Percentiles rank a stretch among this genome's conserved stretches.
Conservation (phyloP, 352 stramenopile genomes). For the Pythium aristosporum region DNA sequence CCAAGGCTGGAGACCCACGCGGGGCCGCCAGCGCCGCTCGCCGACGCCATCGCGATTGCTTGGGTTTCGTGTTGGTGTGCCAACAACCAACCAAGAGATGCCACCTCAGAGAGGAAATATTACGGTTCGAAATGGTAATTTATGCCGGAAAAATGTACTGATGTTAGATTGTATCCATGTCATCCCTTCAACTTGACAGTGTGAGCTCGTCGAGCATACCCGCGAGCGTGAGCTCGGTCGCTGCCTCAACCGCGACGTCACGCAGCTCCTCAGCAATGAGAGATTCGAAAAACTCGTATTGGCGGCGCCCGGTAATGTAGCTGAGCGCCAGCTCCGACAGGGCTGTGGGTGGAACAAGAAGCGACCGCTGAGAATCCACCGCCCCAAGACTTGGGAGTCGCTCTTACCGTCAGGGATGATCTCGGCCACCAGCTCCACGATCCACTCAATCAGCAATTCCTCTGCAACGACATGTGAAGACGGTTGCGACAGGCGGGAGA, state of each 20-base stretch:
- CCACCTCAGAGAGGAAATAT: neutral
- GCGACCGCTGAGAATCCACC: neutral
- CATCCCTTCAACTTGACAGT: neutral
- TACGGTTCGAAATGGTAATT: neutral
- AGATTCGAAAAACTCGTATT: neutral
- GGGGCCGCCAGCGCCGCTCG: constrained; percentile 4
- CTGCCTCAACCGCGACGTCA: constrained; percentile 7
- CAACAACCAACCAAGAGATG: constrained; percentile 14
- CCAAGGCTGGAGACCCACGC: constrained; percentile 22
- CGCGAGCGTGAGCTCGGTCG: constrained; percentile 5
- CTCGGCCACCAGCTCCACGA: constrained; percentile 32
- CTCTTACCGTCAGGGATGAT: constrained; percentile 38
- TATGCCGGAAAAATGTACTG: neutral
- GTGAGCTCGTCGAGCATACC: neutral
- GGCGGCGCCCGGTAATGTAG: constrained; percentile 5
- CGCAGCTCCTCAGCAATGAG: constrained; percentile 11
- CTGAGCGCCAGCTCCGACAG: constrained; percentile 30
- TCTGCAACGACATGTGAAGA: constrained; percentile 23
- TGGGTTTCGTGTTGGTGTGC: neutral
- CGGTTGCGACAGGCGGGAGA: constrained; percentile 31
- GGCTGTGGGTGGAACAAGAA: constrained; percentile 22
- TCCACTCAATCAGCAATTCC: constrained; percentile 40
- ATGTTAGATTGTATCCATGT: neutral
- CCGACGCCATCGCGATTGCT: neutral
- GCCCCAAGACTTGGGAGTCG: neutral